phyloP scores from a whole-genome alignment of 108 stramenopile genomes.

The Nitzschia sp. region DNA sequence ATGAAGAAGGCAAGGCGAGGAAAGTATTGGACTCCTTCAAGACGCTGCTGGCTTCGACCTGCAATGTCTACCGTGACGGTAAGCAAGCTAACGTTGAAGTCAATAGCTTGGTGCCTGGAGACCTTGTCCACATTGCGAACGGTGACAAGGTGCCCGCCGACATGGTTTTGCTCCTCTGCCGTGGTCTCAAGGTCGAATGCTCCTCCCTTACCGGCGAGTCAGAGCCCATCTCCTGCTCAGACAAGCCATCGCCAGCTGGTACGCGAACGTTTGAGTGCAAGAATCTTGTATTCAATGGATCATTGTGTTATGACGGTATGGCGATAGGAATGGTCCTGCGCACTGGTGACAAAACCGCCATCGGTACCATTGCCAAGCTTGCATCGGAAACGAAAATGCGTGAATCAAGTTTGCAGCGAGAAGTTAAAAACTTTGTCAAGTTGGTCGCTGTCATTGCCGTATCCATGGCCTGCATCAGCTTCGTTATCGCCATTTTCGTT shows the following conservation, averaged over 20 bases:
- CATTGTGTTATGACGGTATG: slow-evolving; percentile 83
- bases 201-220: slow-evolving; percentile 92
- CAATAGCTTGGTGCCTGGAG: slow-evolving; percentile 70
- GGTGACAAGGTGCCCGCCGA: slow-evolving; percentile 90
- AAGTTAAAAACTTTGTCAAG: slow-evolving; percentile 89
- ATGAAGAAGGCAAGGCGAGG: slow-evolving; percentile 77
- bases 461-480: slow-evolving; percentile 74
- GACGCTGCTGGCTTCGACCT: slow-evolving; percentile 72
- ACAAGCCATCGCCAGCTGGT: slow-evolving; percentile 50
- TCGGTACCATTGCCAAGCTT: slow-evolving; percentile 89
- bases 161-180: slow-evolving; percentile 70
- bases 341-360: slow-evolving; percentile 89
- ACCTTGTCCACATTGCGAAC: slow-evolving; percentile 57
- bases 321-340: slow-evolving; percentile 81
- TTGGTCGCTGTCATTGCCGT: slow-evolving; percentile 76
- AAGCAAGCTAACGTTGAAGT: slow-evolving; percentile 62
- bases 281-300: slow-evolving; percentile 86
- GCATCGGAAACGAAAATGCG: slow-evolving; percentile 73
- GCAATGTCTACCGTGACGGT: slow-evolving; percentile 61
- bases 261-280: slow-evolving; percentile 76
- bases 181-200: slow-evolving; percentile 71
- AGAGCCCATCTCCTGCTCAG: slow-evolving; percentile 55
- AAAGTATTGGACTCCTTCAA: slow-evolving; percentile 77
- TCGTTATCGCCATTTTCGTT: slow-evolving; percentile 72
- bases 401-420: slow-evolving; percentile 89